Base-by-base conservation (phyloP, 1,139 yeast species). In the Hyphopichia khmerensis region DNA sequence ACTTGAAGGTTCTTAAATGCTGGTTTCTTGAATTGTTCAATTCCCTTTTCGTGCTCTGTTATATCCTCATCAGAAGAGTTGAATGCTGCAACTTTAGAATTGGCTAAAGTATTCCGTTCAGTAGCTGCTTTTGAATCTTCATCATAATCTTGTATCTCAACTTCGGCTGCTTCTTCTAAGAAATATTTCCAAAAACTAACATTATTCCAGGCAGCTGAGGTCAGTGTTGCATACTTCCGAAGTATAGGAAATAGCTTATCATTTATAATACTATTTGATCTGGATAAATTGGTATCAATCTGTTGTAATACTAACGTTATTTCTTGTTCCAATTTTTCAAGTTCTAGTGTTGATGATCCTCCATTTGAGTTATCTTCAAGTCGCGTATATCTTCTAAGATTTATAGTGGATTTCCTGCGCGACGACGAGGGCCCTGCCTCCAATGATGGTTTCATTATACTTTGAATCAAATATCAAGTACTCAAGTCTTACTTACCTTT, bases 271-370 rank as follows among this genome's bases (percentile, higher is more conserved):
- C 82, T 72, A 55, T 84, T 86, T 14, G 89, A 80, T 36, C 74
- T 69, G 3, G 84, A 76, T 43, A 87, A 73, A 53, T 85, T 82
- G 45, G 81, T 76, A 62, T 90, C 96, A 26, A 90, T 87, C 46
- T 83, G 85, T 59, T 88, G 96, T 40, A 90, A 65, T 2, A 84
- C 80, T 41, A 86, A 65, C 0, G 96, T 88, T 35, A 89, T 87
- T 53, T 83, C 87, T 59, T 87, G 96, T 54, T 90, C 96, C 34
- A 89, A 64, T 51, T 80, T 71, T 54, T 88, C 95, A 42, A 87
- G 66, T 52, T 84, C 88, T 36, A 69, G 73, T 21, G 73, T 68
- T 39, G 70, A 75, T 33, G 62, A 59, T 38, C 58, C 56, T n/a
- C 51, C 45, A 34, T 59, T 60, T 34, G 54, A 50, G n/a, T 39